phyloP scores from a whole-genome alignment of 192 early-diverging fungal species.

The Coemansia sp. region DNA sequence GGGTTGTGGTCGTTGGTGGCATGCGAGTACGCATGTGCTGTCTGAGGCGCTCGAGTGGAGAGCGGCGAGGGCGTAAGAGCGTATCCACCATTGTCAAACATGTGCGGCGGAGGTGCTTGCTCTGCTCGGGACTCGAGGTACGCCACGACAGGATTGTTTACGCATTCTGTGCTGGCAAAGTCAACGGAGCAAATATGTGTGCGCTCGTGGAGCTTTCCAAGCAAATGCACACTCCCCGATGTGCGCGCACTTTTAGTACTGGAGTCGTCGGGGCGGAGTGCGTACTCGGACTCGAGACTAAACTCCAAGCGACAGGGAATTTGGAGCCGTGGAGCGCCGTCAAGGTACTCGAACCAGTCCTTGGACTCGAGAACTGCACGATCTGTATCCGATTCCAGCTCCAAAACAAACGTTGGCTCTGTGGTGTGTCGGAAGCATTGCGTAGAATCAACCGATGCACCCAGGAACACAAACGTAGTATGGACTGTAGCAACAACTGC shows the following conservation, averaged over 20 bases:
- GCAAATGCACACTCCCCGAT: slow-evolving; percentile 62
- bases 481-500: slow-evolving; percentile 36
- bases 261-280: slow-evolving; percentile 54
- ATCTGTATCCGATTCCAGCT: slow-evolving; percentile 61
- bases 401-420: slow-evolving; percentile 64
- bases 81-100: slow-evolving; percentile 69
- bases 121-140: slow-evolving; percentile 64
- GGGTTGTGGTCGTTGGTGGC: slow-evolving; percentile 86
- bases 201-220: slow-evolving; percentile 60
- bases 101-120: slow-evolving; percentile 59
- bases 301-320: slow-evolving; percentile 61
- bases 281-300: slow-evolving; percentile 68
- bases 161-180: slow-evolving; percentile 60
- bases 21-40: slow-evolving; percentile 79
- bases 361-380: slow-evolving; percentile 85
- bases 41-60: slow-evolving; percentile 11
- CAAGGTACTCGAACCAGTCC: slow-evolving; percentile 66
- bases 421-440: slow-evolving; percentile 70
- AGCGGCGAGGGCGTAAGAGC: slow-evolving; percentile 4
- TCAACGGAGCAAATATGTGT: slow-evolving; percentile 73
- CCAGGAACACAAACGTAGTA: slow-evolving; percentile 13
- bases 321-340: slow-evolving; percentile 4
- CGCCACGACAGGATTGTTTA: slow-evolving; percentile 78
- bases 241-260: slow-evolving; percentile 66
- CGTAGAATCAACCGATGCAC: slow-evolving; percentile 35